Evolutionary conservation across 2,329 filamentous ascomycete species (phyloP), one percentile per base, ranked within the genome.

Genomic region (Chaetothyriales sp.): DNA sequence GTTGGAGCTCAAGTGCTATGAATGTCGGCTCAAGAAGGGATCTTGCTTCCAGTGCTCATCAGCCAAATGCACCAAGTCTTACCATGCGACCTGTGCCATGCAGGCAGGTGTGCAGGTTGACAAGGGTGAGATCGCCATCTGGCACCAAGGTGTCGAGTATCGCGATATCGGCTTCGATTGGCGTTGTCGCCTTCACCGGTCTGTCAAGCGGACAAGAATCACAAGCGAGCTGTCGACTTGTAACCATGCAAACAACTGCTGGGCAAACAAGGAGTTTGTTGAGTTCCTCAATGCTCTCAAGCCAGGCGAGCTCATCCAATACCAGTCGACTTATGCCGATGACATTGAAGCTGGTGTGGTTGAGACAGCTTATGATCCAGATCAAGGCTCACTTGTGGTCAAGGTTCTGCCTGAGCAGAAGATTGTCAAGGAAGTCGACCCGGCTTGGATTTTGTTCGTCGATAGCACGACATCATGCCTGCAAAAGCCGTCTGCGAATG

Each of bases 1-100:
- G 18, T 71, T 94, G 59, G 88, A 93, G 22, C 80, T 96, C 59
- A 95, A 94, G 67, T 98, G 92, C 66, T 80, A 94, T 55, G 95
- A 86, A 69, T 98, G 92, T 64, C 86, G 89, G 32, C 93, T 88
- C 28, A 93, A 92, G 66, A 85, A 84, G 51, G 92, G 92, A n/a
- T 87, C 87, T 15, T 95, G 90, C 68, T 93, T 98, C 70, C 90
- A 96, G 66, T 98, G 92, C 68, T 93, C 87, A 1, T 83, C 87
- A 59, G 90, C 89, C 71, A 96, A 95, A 65, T 98, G 92, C 62
- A 84, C 86, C 3, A 77, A 92, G 56, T 84, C 90, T 7, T 98
- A 95, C 67, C 92, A 98, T 65, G 86, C 90, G 15, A 96, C 89
- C 1, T 98, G 92, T 64, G 92, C 92, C 2, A 83, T 88, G 6